Evolutionary conservation across 345 rosid genomes (phyloP).

Genomic region (Hibiscus syriacus): DNA sequence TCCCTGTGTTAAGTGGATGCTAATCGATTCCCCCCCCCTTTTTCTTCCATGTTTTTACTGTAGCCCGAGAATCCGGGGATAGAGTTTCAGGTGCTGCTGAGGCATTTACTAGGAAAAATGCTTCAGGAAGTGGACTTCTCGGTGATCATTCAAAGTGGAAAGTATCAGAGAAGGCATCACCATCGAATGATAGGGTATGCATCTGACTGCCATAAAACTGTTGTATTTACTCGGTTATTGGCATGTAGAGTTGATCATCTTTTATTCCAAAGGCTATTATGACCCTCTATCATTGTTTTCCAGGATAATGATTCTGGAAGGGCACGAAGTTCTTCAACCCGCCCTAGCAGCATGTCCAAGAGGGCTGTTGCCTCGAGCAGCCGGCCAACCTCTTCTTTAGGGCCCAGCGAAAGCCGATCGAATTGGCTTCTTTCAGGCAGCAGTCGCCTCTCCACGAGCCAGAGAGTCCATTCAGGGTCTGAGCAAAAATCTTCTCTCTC

Average conservation of each 20-base stretch:
- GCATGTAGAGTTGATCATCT: neutral
- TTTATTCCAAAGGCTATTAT: neutral
- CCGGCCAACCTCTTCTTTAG: constrained; percentile 20
- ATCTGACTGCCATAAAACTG: neutral
- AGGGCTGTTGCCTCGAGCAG: constrained; percentile 33
- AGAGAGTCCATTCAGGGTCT: constrained; percentile 19
- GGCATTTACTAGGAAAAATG: constrained; percentile 34
- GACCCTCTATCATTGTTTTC: neutral
- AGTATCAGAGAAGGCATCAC: constrained; percentile 12
- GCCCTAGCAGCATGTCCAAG: constrained; percentile 23
- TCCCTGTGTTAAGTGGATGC: neutral
- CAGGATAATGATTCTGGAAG: constrained; percentile 38
- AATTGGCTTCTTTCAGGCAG: constrained; percentile 32
- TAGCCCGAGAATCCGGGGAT: constrained; percentile 41
- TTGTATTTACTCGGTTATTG: neutral
- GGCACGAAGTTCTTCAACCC: constrained; percentile 28
- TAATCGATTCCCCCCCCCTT: neutral
- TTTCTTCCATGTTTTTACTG: constrained; percentile 7
- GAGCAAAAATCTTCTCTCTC: constrained; percentile 13
- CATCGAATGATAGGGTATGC: constrained; percentile 25
- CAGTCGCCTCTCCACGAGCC: constrained; percentile 24
- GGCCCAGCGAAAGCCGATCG: constrained; percentile 23
- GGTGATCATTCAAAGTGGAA: constrained; percentile 14
- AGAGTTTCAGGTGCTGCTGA: constrained; percentile 49
- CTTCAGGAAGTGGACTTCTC: constrained; percentile 29